A percentile compares a stretch with the other conserved stretches of the same genome.
phyloP scores from a whole-genome alignment of 2,329 filamentous ascomycete species.

The Drechslerella stenobrocha region DNA sequence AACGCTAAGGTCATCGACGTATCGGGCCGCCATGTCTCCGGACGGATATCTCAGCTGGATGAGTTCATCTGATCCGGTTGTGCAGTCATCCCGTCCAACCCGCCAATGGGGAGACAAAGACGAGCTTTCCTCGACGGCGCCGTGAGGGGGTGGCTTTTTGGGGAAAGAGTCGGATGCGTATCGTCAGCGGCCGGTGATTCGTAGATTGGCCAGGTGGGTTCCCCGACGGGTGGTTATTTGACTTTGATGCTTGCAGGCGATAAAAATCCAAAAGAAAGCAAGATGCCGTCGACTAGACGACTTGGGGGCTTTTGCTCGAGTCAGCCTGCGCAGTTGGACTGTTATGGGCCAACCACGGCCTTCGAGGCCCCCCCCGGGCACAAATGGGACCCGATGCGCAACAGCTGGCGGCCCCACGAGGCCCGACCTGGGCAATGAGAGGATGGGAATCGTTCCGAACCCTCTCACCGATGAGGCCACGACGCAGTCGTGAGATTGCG shows the following conservation, averaged over 20 bases:
- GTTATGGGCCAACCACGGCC: too few species aligned
- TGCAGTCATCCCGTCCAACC: not conserved
- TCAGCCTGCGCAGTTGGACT: not conserved
- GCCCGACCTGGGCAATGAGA: slow-evolving; percentile 3
- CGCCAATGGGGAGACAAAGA: not conserved
- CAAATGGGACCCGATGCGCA: slow-evolving; percentile 1
- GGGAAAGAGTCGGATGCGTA: not conserved
- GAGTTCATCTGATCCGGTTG: not conserved
- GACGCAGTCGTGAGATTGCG: slow-evolving; percentile 1
- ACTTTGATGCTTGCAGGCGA: not conserved
- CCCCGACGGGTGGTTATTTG: slow-evolving; percentile 1
- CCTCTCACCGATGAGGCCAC: not conserved
- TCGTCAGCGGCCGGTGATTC: not conserved
- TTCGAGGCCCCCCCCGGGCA: too few species aligned
- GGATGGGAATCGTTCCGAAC: slow-evolving; percentile 15
- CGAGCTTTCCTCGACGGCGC: not conserved
- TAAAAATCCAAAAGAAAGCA: not conserved
- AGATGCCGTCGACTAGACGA: not conserved
- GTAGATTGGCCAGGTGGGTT: slow-evolving; percentile 5
- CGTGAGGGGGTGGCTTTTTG: not conserved
- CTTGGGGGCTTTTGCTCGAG: not conserved
- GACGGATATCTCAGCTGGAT: slow-evolving; percentile 2
- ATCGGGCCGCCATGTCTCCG: slow-evolving; percentile 7
- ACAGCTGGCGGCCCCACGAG: not conserved
- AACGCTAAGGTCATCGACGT: not conserved